These are phyloP conservation scores for Fomitopsis pulvina DNA, from an alignment of 768 basidiomycete species.

Conservation along the genomic window DNA sequence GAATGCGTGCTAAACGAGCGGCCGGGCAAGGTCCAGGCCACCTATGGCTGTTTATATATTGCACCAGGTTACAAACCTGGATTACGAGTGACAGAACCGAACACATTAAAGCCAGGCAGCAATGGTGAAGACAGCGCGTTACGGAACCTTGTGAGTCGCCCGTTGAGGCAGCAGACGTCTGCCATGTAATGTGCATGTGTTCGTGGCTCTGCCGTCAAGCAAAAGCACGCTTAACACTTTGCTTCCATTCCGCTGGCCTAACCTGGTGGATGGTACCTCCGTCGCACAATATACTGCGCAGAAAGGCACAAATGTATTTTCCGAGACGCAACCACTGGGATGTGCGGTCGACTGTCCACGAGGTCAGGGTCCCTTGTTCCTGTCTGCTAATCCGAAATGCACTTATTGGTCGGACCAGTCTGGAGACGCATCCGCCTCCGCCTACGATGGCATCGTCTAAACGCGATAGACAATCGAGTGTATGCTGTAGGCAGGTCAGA, in stretches of 20 bases:
- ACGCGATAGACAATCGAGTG: slow-evolving; percentile 44
- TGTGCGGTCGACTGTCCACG: slow-evolving; percentile 52
- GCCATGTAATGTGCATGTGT: background rate
- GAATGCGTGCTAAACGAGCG: too few species aligned
- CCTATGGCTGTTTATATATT: too few species aligned
- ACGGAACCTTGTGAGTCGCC: background rate
- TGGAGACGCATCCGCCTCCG: slow-evolving; percentile 57
- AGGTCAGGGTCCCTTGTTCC: slow-evolving; percentile 21
- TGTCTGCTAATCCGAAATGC: background rate
- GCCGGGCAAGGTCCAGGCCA: too few species aligned
- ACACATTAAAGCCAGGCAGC: too few species aligned
- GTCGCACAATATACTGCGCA: slow-evolving; percentile 48
- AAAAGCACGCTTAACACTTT: background rate
- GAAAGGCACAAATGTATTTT: slow-evolving; percentile 57
- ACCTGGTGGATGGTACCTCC: slow-evolving; percentile 31
- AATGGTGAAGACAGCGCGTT: background rate
- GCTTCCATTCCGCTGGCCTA: background rate
- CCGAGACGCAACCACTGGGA: slow-evolving; percentile 42
- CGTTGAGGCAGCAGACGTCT: background rate
- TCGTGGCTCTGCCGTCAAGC: too few species aligned
- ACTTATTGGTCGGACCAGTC: slow-evolving; percentile 28
- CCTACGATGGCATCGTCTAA: slow-evolving; percentile 42
- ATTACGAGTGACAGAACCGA: too few species aligned
- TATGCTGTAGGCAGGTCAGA: slow-evolving; percentile 35
- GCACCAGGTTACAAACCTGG: too few species aligned